Percentiles rank a stretch among this genome's conserved stretches.
Conservation (phyloP, 2,329 filamentous ascomycete species). For the Calonectria hongkongensis region DNA sequence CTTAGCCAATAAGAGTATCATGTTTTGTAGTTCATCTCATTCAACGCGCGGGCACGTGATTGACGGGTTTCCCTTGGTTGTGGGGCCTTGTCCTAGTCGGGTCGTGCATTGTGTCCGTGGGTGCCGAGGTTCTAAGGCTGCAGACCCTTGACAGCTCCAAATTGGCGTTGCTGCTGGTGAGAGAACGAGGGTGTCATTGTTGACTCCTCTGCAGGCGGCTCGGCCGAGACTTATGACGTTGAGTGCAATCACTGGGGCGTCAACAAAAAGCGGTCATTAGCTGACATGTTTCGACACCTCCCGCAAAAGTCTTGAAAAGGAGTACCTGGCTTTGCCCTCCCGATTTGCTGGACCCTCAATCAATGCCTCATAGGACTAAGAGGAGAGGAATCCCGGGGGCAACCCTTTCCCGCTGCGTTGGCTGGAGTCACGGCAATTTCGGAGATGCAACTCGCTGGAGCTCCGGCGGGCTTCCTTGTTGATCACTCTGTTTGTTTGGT, state of each 20-base stretch:
- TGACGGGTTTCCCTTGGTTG: constrained; percentile 36
- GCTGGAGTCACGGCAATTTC: constrained; percentile 28
- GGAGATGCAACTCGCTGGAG: constrained; percentile 19
- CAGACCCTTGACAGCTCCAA: constrained; percentile 4
- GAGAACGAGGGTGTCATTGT: constrained; percentile 19
- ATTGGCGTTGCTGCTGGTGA: constrained; percentile 16
- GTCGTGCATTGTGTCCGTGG: constrained; percentile 29
- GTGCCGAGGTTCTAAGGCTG: constrained; percentile 30
- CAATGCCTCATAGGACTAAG: constrained; percentile 8
- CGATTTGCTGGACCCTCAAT: background rate
- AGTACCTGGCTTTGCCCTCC: background rate
- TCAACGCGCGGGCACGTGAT: constrained; percentile 48
- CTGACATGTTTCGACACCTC: background rate
- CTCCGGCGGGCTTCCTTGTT: constrained; percentile 23
- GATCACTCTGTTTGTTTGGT: constrained; percentile 22
- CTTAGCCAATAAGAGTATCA: constrained; percentile 47
- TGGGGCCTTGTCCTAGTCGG: constrained; percentile 8
- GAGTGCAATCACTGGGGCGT: constrained; percentile 5
- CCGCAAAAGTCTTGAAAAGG: background rate
- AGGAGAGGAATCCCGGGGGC: constrained; percentile 25
- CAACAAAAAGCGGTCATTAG: background rate
- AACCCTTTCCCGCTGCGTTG: constrained; percentile 5
- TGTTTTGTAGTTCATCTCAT: constrained; percentile 23
- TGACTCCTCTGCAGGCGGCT: constrained; percentile 9
- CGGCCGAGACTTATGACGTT: constrained; percentile 30